phyloP scores from a whole-genome alignment of 2,329 filamentous ascomycete genomes.

The Rhynchosporium secalis region DNA sequence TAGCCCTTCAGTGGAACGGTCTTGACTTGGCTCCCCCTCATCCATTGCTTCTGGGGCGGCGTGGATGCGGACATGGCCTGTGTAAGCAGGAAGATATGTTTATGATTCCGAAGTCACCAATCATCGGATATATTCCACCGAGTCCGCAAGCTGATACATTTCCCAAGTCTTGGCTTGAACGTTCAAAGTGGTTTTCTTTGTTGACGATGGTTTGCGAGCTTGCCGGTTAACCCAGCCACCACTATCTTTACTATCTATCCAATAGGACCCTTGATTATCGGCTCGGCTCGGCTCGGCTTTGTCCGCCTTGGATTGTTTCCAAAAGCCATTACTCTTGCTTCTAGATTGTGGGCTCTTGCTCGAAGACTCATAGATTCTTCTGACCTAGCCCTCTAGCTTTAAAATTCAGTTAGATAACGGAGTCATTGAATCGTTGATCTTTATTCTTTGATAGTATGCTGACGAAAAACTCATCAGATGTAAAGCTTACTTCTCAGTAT shows the following conservation, averaged over 20 bases:
- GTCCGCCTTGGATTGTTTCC: not conserved
- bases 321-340: not conserved
- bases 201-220: not conserved
- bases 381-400: no score
- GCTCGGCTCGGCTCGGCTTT: not conserved
- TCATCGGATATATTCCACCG: no score
- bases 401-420: no score
- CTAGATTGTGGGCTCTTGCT: no score
- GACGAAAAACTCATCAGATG: no score
- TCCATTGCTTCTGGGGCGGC: slow-evolving; percentile 21
- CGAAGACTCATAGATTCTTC: no score
- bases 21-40: slow-evolving; percentile 18
- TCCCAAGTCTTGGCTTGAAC: not conserved
- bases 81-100: not conserved
- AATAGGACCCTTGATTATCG: not conserved
- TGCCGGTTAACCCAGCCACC: not conserved
- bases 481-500: no score
- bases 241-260: slow-evolving; percentile 2
- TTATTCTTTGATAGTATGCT: no score
- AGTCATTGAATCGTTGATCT: no score
- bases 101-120: not conserved
- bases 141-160: not conserved
- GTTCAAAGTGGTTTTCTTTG: slow-evolving; percentile 1
- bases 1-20: slow-evolving; percentile 36
- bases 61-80: slow-evolving; percentile 20